Percentiles rank a stretch among this genome's conserved stretches.
These are phyloP conservation scores for Orbilia quercus DNA, from an alignment of 2,329 filamentous ascomycete species.

Conservation along the genomic window DNA sequence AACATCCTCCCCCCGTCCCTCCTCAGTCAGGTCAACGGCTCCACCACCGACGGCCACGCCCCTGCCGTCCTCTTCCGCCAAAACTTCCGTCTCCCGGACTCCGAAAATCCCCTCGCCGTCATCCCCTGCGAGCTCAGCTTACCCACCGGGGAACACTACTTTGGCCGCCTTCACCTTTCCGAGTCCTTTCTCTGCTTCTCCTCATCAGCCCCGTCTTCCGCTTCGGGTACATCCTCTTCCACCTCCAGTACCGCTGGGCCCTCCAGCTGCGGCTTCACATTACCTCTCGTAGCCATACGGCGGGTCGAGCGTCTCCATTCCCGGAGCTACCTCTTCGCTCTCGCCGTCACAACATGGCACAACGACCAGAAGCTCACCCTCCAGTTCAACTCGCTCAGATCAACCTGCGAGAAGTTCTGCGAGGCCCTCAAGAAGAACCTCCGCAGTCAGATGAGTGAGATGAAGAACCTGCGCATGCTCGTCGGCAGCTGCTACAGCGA, in stretches of 20 bases:
- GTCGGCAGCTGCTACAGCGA: slow-evolving; percentile 90
- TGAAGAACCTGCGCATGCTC: slow-evolving; percentile 83
- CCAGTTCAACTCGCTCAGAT: slow-evolving; percentile 87
- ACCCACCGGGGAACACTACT: slow-evolving; percentile 85
- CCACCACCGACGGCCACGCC: slow-evolving; percentile 61
- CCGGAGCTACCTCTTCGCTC: slow-evolving; percentile 89
- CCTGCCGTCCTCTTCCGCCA: slow-evolving; percentile 78
- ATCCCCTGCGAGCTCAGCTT: slow-evolving; percentile 96
- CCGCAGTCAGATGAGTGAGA: slow-evolving; percentile 85
- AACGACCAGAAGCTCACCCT: slow-evolving; percentile 88
- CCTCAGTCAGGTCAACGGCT: slow-evolving; percentile 86
- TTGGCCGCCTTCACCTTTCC: slow-evolving; percentile 90
- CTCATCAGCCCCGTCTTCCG: slow-evolving; percentile 86
- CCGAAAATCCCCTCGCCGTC: slow-evolving; percentile 93
- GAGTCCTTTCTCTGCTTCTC: slow-evolving; percentile 97
- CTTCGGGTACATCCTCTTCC: slow-evolving; percentile 79
- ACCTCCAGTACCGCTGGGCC: slow-evolving; percentile 86
- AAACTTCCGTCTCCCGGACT: slow-evolving; percentile 93
- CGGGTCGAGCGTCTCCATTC: slow-evolving; percentile 93
- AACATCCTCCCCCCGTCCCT: slow-evolving; percentile 74
- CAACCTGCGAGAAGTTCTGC: slow-evolving; percentile 93
- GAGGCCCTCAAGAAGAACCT: slow-evolving; percentile 93
- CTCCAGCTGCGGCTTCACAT: slow-evolving; percentile 76
- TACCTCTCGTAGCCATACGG: slow-evolving; percentile 90
- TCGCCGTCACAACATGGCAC: slow-evolving; percentile 97